These are phyloP conservation scores for Fusarium nurragi DNA, from an alignment of 2,329 filamentous ascomycete genomes.

Conservation along the genomic window DNA sequence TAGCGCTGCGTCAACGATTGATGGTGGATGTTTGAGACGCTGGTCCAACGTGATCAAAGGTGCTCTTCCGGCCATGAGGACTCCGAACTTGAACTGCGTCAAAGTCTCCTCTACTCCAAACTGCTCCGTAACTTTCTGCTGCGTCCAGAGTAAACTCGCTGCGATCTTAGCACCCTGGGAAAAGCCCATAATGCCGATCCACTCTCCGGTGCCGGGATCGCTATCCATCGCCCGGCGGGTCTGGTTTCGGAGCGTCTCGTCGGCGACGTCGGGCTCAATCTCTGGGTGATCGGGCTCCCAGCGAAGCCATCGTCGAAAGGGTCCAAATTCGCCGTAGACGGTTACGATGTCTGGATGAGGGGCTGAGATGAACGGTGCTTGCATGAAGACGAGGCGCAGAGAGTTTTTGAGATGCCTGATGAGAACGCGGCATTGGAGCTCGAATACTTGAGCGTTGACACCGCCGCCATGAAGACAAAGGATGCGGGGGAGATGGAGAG, in stretches of 20 bases:
- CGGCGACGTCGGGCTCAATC: conserved; percentile 57
- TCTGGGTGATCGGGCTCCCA: conserved; percentile 68
- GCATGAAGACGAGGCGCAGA: conserved; percentile 78
- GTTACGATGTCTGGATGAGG: conserved; percentile 69
- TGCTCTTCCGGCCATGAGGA: conserved; percentile 49
- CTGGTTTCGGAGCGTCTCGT: conserved; percentile 53
- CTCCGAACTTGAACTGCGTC: conserved; percentile 49
- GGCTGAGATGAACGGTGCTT: conserved; percentile 72
- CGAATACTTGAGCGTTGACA: conserved; percentile 75
- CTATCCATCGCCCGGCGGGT: conserved; percentile 59
- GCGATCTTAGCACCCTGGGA: conserved; percentile 73
- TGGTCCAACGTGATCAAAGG: conserved; percentile 47
- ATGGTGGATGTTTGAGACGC: conserved; percentile 64
- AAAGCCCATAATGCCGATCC: conserved; percentile 71
- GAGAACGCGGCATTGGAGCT: conserved; percentile 70
- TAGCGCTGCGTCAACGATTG: conserved; percentile 40
- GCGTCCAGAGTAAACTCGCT: conserved; percentile 66
- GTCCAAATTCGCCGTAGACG: conserved; percentile 72
- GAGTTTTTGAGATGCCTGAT: conserved; percentile 57
- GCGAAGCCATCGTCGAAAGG: conserved; percentile 71
- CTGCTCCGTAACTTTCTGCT: conserved; percentile 64
- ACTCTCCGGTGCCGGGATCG: conserved; percentile 65
- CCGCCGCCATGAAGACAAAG: conserved; percentile 86
- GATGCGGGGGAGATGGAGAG: conserved; percentile 66
- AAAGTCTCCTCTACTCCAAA: conserved; percentile 40